Evolutionary conservation across 2,329 filamentous ascomycete species (phyloP).

Genomic region (Rutstroemia sp.): DNA sequence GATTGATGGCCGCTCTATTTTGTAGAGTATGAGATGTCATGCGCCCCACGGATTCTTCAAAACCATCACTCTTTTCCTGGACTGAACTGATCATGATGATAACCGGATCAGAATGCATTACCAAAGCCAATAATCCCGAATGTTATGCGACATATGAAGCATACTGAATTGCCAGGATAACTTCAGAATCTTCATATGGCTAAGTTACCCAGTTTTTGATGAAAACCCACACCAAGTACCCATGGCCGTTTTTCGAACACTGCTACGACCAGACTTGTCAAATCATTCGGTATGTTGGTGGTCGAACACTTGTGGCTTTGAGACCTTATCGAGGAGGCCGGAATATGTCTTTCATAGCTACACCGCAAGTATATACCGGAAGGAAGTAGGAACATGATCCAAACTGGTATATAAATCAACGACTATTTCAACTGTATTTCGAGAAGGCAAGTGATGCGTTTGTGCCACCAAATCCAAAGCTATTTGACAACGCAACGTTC

Average conservation of each 20-base stretch:
- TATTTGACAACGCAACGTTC: conserved; percentile 78
- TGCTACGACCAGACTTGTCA: conserved; percentile 19
- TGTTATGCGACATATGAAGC: conserved; percentile 13
- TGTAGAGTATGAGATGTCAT: conserved; percentile 10
- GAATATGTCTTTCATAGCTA: conserved; percentile 11
- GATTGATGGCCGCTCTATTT: conserved; percentile 10
- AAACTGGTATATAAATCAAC: too few species aligned
- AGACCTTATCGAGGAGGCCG: conserved; percentile 9
- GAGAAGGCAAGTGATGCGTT: conserved; percentile 82
- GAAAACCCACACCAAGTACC: not conserved
- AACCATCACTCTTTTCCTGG: too few species aligned
- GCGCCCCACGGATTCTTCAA: not conserved
- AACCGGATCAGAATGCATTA: conserved; percentile 8
- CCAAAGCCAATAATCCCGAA: conserved; percentile 11
- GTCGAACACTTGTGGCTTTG: conserved; percentile 14
- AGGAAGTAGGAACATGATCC: too few species aligned
- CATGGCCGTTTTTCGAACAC: conserved; percentile 10
- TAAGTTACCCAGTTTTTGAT: not conserved
- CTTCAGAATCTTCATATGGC: conserved; percentile 10
- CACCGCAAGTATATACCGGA: conserved; percentile 9
- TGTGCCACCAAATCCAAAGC: conserved; percentile 95
- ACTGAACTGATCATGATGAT: not conserved
- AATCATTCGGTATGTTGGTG: conserved; percentile 15
- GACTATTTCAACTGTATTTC: conserved; percentile 20
- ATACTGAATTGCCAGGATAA: conserved; percentile 4